A percentile compares a stretch with the other conserved stretches of the same genome.
phyloP scores from a whole-genome alignment of 176 grass and related monocot species.

The Hordeum vulgare region MorexV3_pseudomolecules_assembly NC_058523.1:187855471-187855970 shows the following conservation, averaged over 20 bases:
- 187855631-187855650: neutral
- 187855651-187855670: neutral
- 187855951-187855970: no score
- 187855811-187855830: neutral
- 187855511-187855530: neutral
- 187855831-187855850: neutral
- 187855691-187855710: neutral
- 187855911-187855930: neutral
- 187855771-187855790: neutral
- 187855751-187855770: neutral
- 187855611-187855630: constrained; percentile 40
- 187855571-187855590: neutral
- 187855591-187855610: constrained; percentile 12
- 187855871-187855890: neutral
- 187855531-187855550: constrained; percentile 26
- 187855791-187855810: neutral
- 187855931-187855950: neutral
- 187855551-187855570: constrained; percentile 23
- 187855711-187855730: neutral
- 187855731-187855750: neutral
- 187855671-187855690: neutral
- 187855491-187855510: neutral
- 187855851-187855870: constrained; percentile 15
- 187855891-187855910: neutral
- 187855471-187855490: neutral